Evolutionary conservation across 1,284 basidiomycete genomes (phyloP).

Genomic region (Papiliotrema terrestris): DNA sequence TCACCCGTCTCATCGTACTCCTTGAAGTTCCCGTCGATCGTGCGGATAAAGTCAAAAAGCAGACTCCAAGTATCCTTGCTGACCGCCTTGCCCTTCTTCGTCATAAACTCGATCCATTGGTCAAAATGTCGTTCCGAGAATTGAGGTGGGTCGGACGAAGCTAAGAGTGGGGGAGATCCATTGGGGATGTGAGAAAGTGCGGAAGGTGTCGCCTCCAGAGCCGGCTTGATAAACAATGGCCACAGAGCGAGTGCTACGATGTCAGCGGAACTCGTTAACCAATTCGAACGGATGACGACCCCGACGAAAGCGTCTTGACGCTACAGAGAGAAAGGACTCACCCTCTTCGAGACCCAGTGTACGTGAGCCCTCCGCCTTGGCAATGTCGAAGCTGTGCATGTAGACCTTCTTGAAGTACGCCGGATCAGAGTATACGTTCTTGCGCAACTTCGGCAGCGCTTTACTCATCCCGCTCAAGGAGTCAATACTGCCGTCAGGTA

Average conservation of each 20-base stretch:
- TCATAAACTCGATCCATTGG: constrained; percentile 78
- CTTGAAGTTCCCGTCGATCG: constrained; percentile 73
- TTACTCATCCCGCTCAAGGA: constrained; percentile 64
- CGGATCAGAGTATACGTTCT: constrained; percentile 64
- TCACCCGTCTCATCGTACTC: constrained; percentile 82
- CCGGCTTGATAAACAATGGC: constrained; percentile 75
- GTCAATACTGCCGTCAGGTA: constrained; percentile 59
- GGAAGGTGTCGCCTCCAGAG: constrained; percentile 67
- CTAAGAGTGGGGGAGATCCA: constrained; percentile 42
- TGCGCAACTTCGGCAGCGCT: constrained; percentile 59
- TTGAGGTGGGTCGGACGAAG: constrained; percentile 51
- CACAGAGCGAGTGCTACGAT: constrained; percentile 60
- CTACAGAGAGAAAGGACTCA: constrained; percentile 14
- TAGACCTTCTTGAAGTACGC: constrained; percentile 84
- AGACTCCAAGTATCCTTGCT: constrained; percentile 94
- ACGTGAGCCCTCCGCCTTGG: constrained; percentile 64
- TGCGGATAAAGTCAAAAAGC: constrained; percentile 62
- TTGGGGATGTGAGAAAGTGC: constrained; percentile 50
- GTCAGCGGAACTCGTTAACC: constrained; percentile 44
- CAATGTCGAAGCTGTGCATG: constrained; percentile 82
- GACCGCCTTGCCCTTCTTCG: constrained; percentile 72
- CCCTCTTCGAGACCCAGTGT: constrained; percentile 53
- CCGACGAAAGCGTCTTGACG: neutral
- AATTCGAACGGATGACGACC: too few species aligned
- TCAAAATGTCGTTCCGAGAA: constrained; percentile 67